Base-by-base conservation (phyloP, 371 early-diverging fungal species). In the Rhizomucor pusillus region DNA sequence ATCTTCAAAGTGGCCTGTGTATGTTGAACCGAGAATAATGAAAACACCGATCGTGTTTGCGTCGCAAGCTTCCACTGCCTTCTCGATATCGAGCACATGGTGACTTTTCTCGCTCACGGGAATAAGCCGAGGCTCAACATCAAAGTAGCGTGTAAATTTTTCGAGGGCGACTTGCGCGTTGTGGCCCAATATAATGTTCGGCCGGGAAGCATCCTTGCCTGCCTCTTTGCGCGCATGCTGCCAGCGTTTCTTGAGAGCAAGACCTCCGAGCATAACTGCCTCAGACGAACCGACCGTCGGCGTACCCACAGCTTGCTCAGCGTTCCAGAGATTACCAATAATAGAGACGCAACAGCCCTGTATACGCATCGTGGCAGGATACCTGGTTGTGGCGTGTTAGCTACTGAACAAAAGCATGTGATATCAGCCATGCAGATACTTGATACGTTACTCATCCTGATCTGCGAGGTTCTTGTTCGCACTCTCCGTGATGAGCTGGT, bases 1-100 rank as follows among this genome's bases (percentile, higher is more conserved):
- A 60, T 83, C 77, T 59, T 90, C 90, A 65, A 78, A 89, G 54
- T 89, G 88, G 37, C 89, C 89, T 5, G 89, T 90, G 66, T 82
- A 90, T 20, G 89, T 88, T 41, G 81, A 81, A 16, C 90, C 62
- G 20, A 90, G 72, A 35, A 80, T 88, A 40, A 77, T 63, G 59
- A 66, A 75, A 44, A 87, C 62, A 45, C 88, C 90, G 37, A 89
- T 84, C 13, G 90, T 89, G 68, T 89, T 89, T 56, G 87, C 90
- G 65, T 89, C 86, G 40, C 78, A 65, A 34, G 77, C 63, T 25
- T 74, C 70, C 11, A 77, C 54, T 22, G 85, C 85, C 52, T 80
- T 71, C 16, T 77, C 35, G 34, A 60, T 54, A 60, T 82, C 79
- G 18, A 83, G 55, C 34, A 71, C 71, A 56, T 71, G 80, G 37